Percentiles rank a stretch among this genome's conserved stretches.
These are phyloP conservation scores for Hyaloscypha hepaticicola DNA, from an alignment of 495 filamentous ascomycete genomes.

Conservation along the genomic window DNA sequence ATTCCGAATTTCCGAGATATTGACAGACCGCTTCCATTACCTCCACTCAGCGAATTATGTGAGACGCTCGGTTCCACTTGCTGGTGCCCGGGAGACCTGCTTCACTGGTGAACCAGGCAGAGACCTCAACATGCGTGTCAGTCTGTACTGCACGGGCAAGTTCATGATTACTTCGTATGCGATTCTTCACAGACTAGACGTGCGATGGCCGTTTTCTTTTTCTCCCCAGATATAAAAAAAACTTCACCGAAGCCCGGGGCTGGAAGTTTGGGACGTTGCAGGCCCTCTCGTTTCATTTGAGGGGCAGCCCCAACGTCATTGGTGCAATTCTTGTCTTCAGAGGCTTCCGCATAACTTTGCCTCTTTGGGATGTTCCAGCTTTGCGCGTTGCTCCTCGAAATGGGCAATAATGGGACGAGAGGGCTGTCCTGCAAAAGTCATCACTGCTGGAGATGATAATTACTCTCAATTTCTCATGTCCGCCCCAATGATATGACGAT, in stretches of 20 bases:
- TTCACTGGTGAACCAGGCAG: background rate
- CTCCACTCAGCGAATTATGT: background rate
- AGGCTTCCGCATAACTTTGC: constrained; percentile 9
- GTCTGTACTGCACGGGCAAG: too few species aligned
- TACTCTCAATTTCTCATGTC: background rate
- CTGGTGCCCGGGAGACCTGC: too few species aligned
- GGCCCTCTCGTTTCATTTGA: background rate
- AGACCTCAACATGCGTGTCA: background rate
- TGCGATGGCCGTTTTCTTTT: too few species aligned
- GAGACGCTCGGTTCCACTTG: too few species aligned
- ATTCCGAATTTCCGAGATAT: background rate
- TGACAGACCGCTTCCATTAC: background rate
- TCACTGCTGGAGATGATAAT: too few species aligned
- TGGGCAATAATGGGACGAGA: too few species aligned
- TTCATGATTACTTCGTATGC: background rate
- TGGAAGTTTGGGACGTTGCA: background rate
- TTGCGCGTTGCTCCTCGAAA: constrained; percentile 2
- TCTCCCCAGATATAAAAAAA: background rate
- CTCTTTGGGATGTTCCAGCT: constrained; percentile 9
- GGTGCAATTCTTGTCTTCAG: background rate
- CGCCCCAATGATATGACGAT: background rate
- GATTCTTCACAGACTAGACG: background rate
- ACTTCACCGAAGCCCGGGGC: background rate
- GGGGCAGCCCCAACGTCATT: background rate
- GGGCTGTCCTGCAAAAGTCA: too few species aligned